Conservation (phyloP, 345 rosid genomes). For the Pistacia vera region DNA sequence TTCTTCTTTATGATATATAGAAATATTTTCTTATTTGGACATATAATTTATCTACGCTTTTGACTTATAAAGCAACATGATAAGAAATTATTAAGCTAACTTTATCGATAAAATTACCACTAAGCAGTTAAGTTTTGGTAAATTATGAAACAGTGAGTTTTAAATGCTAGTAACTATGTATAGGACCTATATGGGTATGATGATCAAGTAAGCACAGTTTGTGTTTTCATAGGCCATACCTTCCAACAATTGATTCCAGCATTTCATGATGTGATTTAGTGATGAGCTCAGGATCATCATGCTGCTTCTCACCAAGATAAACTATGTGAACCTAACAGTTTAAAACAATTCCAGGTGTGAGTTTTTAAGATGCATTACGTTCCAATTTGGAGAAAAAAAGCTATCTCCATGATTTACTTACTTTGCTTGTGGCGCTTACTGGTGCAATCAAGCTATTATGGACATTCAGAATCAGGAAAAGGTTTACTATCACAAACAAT, state of each 20-base stretch:
- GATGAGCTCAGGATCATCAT: background rate
- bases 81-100: too few relatives aligned
- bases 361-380: too few relatives aligned
- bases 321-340: too few relatives aligned
- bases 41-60: too few relatives aligned
- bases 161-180: too few relatives aligned
- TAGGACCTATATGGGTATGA: too few relatives aligned
- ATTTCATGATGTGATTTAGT: constrained; percentile 34
- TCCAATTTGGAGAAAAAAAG: background rate
- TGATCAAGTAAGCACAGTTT: background rate
- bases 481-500: background rate
- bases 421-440: background rate
- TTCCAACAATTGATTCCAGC: constrained; percentile 35
- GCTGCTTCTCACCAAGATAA: too few relatives aligned
- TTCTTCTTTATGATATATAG: background rate
- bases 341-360: too few relatives aligned
- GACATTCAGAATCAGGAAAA: background rate
- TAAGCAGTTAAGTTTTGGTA: too few relatives aligned
- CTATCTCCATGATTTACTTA: background rate
- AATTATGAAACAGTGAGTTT: too few relatives aligned
- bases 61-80: too few relatives aligned
- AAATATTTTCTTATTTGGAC: background rate
- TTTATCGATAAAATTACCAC: too few relatives aligned
- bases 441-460: background rate
- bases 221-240: constrained; percentile 12